phyloP scores from a whole-genome alignment of 164 flowering plant species.

The Pachysandra terminalis region DNA sequence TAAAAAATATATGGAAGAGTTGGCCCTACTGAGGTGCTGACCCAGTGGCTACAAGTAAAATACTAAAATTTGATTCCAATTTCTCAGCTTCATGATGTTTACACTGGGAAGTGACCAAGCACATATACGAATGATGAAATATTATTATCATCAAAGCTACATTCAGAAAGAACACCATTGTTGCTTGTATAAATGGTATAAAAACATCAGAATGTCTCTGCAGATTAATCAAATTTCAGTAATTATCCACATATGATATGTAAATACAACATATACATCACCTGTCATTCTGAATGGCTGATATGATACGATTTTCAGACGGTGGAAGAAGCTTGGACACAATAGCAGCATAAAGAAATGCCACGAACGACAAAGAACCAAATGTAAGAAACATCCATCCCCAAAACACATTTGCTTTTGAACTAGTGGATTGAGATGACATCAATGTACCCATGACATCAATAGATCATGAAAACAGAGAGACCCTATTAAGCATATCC shows the following conservation, averaged over 20 bases:
- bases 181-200: too few relatives aligned
- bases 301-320: constrained; percentile 36
- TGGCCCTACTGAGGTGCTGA: too few relatives aligned
- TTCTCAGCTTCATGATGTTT: too few relatives aligned
- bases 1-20: too few relatives aligned
- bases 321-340: constrained; percentile 66
- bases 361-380: constrained; percentile 37
- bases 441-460: constrained; percentile 5
- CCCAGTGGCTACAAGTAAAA: too few relatives aligned
- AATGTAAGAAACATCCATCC: constrained; percentile 38
- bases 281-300: constrained; percentile 73
- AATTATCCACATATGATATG: not conserved
- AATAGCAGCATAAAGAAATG: constrained; percentile 47
- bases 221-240: not conserved
- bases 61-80: too few relatives aligned
- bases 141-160: too few relatives aligned
- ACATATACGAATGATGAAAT: too few relatives aligned
- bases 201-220: not conserved
- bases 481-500: not conserved
- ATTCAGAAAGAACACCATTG: too few relatives aligned
- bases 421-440: constrained; percentile 4
- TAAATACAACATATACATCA: constrained; percentile 9
- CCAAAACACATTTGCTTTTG: constrained; percentile 20
- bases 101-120: too few relatives aligned
- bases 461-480: not conserved